Percentiles rank a stretch among this genome's conserved stretches.
These are phyloP conservation scores for Fistulifera solaris DNA, from an alignment of 108 stramenopile genomes.

Conservation along the genomic window DNA sequence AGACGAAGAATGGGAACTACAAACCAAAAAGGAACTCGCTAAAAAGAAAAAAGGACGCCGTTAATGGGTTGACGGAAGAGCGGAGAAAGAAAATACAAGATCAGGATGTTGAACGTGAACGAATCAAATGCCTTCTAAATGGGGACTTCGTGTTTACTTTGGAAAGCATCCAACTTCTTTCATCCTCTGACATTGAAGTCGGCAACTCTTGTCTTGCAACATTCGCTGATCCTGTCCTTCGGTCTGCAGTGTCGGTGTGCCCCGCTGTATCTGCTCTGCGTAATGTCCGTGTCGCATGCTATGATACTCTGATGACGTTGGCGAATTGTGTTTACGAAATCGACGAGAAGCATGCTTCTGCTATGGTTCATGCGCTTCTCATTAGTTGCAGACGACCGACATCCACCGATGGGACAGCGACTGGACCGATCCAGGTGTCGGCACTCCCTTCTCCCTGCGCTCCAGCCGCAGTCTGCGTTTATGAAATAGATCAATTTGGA, in stretches of 20 bases:
- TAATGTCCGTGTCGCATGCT: constrained; percentile 25
- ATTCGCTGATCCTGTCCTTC: constrained; percentile 33
- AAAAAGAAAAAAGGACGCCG: constrained; percentile 38
- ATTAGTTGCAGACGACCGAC: constrained; percentile 29
- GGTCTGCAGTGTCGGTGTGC: constrained; percentile 38
- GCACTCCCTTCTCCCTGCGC: constrained; percentile 73
- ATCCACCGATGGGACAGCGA: constrained; percentile 5
- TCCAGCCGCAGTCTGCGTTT: constrained; percentile 54
- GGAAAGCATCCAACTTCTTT: constrained; percentile 42
- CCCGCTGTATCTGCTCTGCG: constrained; percentile 22
- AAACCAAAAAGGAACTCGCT: constrained; percentile 76
- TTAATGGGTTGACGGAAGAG: constrained; percentile 32
- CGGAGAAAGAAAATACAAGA: constrained; percentile 47
- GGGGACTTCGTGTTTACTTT: constrained; percentile 33
- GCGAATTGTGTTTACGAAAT: constrained; percentile 81
- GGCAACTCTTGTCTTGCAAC: constrained; percentile 68
- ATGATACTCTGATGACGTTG: constrained; percentile 49
- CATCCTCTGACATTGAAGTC: constrained; percentile 72
- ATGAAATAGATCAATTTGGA: constrained; percentile 73
- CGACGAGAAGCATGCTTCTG: constrained; percentile 59
- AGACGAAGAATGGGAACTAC: constrained; percentile 84
- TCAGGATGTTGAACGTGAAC: constrained; percentile 38
- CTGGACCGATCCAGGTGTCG: constrained; percentile 8
- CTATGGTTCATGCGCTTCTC: constrained; percentile 50
- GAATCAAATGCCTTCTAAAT: constrained; percentile 23